Conservation (phyloP, 1,284 basidiomycete genomes). For the Puccinia hordei region DNA sequence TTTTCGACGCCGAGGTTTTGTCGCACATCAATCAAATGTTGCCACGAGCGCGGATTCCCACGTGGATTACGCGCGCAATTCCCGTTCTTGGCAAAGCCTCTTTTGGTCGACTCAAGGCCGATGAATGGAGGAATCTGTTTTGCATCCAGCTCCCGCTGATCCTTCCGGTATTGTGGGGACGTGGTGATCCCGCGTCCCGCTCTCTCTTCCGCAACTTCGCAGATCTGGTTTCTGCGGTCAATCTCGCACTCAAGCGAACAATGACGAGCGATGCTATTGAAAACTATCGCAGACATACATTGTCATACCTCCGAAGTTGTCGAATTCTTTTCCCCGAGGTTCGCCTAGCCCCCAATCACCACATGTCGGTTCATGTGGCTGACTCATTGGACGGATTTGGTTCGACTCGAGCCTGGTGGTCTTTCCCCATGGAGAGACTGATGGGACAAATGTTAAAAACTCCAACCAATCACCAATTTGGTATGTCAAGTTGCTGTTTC, state of each 20-base stretch:
- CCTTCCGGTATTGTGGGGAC: slow-evolving; percentile 15
- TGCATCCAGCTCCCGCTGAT: slow-evolving; percentile 41
- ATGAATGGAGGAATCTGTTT: slow-evolving; percentile 51
- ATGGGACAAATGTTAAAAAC: no score
- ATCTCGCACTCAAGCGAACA: slow-evolving; percentile 18
- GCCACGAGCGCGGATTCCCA: slow-evolving; percentile 4
- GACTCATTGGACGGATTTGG: slow-evolving; percentile 40
- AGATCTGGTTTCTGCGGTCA: slow-evolving; percentile 39
- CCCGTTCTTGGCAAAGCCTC: slow-evolving; percentile 40
- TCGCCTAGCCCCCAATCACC: slow-evolving; percentile 13
- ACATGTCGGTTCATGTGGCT: slow-evolving; percentile 36
- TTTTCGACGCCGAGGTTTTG: slow-evolving; percentile 6
- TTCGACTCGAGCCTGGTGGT: slow-evolving; percentile 35
- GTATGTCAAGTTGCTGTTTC: no score
- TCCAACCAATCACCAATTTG: no score
- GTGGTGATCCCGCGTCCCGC: not conserved
- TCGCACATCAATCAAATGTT: not conserved
- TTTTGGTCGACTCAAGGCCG: slow-evolving; percentile 52
- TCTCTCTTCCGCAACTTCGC: slow-evolving; percentile 35
- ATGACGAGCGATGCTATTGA: not conserved
- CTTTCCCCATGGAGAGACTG: slow-evolving; percentile 40
- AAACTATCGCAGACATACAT: slow-evolving; percentile 20
- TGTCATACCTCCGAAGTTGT: slow-evolving; percentile 20
- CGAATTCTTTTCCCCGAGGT: slow-evolving; percentile 23
- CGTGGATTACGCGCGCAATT: slow-evolving; percentile 26